Evolutionary conservation across 805 yeast genomes (phyloP).

Genomic region (Cyberlindnera sargentensis): DNA sequence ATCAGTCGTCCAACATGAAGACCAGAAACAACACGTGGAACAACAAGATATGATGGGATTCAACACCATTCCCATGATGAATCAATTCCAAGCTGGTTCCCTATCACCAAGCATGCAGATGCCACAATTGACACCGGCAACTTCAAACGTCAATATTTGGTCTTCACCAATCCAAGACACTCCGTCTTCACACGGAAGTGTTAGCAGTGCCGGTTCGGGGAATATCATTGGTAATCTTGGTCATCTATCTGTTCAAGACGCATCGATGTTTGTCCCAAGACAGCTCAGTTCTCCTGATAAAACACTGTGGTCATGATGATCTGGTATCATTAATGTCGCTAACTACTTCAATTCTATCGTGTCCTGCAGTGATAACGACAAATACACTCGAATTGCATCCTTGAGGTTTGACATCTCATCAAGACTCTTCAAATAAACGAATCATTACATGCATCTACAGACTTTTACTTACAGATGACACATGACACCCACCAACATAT

Average conservation of each 20-base stretch:
- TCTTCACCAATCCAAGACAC: neutral
- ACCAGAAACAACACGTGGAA: neutral
- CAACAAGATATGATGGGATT: neutral
- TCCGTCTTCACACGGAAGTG: neutral
- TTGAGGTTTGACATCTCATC: no score
- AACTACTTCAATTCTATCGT: no score
- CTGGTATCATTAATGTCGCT: neutral
- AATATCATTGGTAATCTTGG: neutral
- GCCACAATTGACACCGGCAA: no score
- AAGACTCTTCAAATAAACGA: no score
- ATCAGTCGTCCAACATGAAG: neutral
- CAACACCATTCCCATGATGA: no score
- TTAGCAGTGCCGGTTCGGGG: neutral
- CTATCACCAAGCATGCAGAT: neutral
- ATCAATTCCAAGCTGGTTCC: no score
- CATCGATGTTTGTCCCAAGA: slow-evolving; percentile 12
- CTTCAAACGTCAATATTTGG: slow-evolving; percentile 1
- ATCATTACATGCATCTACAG: no score
- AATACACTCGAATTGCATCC: no score
- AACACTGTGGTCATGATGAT: slow-evolving; percentile 3
- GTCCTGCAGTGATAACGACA: no score
- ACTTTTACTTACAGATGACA: no score
- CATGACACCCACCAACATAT: no score
- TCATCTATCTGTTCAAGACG: neutral
- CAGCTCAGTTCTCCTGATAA: slow-evolving; percentile 12